A percentile compares a stretch with the other conserved stretches of the same genome.
phyloP scores from a whole-genome alignment of 2,329 filamentous ascomycete genomes.

The Myriosclerotinia curreyana region DNA sequence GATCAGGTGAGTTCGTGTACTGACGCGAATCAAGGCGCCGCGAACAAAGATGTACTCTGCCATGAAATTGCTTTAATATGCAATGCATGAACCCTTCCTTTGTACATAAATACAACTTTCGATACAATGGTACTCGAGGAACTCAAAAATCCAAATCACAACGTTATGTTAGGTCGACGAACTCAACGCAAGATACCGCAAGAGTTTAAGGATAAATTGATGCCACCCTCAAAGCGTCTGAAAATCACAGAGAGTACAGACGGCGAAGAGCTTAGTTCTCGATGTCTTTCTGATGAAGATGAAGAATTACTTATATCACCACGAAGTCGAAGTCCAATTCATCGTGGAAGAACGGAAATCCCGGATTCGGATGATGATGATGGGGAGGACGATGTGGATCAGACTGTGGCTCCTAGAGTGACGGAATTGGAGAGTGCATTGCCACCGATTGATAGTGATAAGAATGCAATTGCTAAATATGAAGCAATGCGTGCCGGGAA shows the following conservation, averaged over 20 bases:
- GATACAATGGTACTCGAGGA: conserved; percentile 30
- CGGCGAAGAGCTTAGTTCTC: conserved; percentile 18
- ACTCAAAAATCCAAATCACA: conserved; percentile 24
- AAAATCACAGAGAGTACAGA: conserved; percentile 34
- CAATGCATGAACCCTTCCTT: neutral
- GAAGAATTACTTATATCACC: conserved; percentile 30
- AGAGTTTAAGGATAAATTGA: conserved; percentile 29
- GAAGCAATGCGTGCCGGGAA: conserved; percentile 54
- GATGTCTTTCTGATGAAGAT: conserved; percentile 23
- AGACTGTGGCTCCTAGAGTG: conserved; percentile 41
- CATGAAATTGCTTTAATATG: neutral
- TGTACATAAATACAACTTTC: neutral
- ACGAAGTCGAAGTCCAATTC: conserved; percentile 30
- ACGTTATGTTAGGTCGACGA: conserved; percentile 33
- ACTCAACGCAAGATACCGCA: conserved; percentile 33
- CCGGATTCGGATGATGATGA: conserved; percentile 41
- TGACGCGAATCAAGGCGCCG: conserved; percentile 1
- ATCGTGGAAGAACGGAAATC: conserved; percentile 37
- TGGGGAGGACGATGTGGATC: conserved; percentile 34
- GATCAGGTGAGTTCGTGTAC: conserved; percentile 12
- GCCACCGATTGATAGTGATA: conserved; percentile 62
- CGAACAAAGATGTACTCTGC: neutral
- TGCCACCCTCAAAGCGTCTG: conserved; percentile 35
- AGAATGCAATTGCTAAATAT: conserved; percentile 75
- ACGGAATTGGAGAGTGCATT: conserved; percentile 72